phyloP scores from a whole-genome alignment of 192 early-diverging fungal genomes.

The Mortierella antarctica region DNA sequence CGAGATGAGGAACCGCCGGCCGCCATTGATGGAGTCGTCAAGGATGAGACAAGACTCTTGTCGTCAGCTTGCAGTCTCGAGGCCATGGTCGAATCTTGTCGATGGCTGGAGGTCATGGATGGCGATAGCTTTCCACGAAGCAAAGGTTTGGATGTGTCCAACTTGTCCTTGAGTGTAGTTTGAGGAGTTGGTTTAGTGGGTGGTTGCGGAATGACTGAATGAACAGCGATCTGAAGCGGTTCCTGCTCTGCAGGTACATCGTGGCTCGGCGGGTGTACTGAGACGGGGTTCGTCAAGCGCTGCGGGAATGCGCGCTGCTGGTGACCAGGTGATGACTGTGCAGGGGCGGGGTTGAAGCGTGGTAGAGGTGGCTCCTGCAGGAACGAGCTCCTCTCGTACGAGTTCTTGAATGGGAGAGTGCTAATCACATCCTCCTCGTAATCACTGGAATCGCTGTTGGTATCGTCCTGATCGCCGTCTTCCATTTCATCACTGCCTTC shows the following conservation, averaged over 20 bases:
- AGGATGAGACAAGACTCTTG: too few relatives aligned
- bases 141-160: background rate
- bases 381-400: conserved; percentile 17
- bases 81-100: too few relatives aligned
- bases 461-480: background rate
- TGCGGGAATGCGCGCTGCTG: conserved; percentile 11
- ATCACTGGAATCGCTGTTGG: conserved; percentile 13
- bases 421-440: conserved; percentile 10
- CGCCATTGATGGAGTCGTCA: background rate
- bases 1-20: background rate
- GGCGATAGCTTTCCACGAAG: conserved; percentile 2
- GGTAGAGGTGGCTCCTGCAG: conserved; percentile 14
- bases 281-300: conserved; percentile 10
- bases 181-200: background rate
- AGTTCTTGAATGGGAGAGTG: conserved; percentile 14
- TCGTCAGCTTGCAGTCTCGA: too few relatives aligned
- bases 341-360: conserved; percentile 7
- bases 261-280: background rate
- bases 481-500: background rate
- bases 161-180: background rate
- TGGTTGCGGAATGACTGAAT: background rate
- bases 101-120: background rate
- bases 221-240: conserved; percentile 19
- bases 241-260: background rate
- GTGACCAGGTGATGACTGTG: conserved; percentile 7